Evolutionary conservation across 768 basidiomycete species (phyloP).

Genomic region (Candolleomyces aberdarensis): DNA sequence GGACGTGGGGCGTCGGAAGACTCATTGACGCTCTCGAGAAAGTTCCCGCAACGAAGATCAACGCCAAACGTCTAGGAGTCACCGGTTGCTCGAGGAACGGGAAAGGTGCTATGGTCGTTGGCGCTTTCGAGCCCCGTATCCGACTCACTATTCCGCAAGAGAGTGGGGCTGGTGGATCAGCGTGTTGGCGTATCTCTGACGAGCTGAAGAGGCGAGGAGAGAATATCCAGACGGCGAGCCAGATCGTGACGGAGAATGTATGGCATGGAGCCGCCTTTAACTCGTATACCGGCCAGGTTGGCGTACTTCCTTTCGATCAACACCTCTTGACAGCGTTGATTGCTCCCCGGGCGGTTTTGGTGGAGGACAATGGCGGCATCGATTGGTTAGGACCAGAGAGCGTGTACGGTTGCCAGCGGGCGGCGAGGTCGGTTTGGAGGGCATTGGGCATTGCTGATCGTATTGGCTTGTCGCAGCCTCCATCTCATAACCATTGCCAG

Average conservation of each 20-base stretch:
- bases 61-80: constrained; percentile 47
- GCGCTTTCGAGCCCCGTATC: constrained; percentile 58
- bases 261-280: constrained; percentile 54
- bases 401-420: constrained; percentile 47
- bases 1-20: constrained; percentile 59
- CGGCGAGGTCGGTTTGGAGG: constrained; percentile 47
- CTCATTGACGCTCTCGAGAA: constrained; percentile 56
- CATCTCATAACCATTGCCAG: constrained; percentile 50
- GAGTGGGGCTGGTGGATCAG: constrained; percentile 56
- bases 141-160: constrained; percentile 60
- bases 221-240: constrained; percentile 48
- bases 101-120: constrained; percentile 57
- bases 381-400: constrained; percentile 55
- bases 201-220: constrained; percentile 38
- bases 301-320: constrained; percentile 53
- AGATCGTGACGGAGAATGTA: constrained; percentile 58
- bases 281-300: constrained; percentile 41
- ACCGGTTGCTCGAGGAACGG: constrained; percentile 60
- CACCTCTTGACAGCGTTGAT: constrained; percentile 53
- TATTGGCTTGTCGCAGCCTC: constrained; percentile 54
- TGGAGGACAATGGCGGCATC: constrained; percentile 52
- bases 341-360: constrained; percentile 50
- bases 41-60: constrained; percentile 40
- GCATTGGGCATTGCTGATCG: constrained; percentile 43
- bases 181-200: constrained; percentile 56